These are phyloP conservation scores for Neckera pumila DNA, from an alignment of 225 moss, liverwort and hornwort species.

Conservation along the genomic window DNA sequence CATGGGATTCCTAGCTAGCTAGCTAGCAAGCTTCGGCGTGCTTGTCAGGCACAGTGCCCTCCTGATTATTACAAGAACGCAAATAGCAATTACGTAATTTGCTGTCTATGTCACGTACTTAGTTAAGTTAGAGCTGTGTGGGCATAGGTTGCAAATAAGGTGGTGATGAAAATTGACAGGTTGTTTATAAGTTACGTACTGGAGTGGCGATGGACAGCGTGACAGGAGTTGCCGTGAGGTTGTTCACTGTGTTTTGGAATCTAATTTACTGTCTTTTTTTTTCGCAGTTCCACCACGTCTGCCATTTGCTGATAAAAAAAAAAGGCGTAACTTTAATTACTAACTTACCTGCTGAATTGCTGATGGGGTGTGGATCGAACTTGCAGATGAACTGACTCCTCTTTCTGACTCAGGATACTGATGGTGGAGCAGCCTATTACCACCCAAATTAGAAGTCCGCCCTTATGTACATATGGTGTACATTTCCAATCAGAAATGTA, in stretches of 20 bases:
- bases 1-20: neutral
- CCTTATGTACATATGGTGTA: neutral
- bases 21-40: neutral
- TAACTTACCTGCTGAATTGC: neutral
- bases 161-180: neutral
- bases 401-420: neutral
- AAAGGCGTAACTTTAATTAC: neutral
- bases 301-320: neutral
- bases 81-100: too few species aligned
- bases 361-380: neutral
- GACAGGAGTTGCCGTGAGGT: neutral
- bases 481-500: neutral
- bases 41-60: neutral
- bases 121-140: neutral
- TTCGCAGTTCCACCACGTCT: neutral
- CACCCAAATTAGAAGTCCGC: neutral
- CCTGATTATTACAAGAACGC: neutral
- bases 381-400: neutral
- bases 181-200: neutral
- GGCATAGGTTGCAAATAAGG: neutral
- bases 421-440: neutral
- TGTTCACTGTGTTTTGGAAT: neutral
- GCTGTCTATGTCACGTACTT: neutral
- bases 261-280: neutral
- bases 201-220: neutral